Evolutionary conservation across 768 basidiomycete genomes (phyloP).

Genomic region (Boletus vinaceobasis): DNA sequence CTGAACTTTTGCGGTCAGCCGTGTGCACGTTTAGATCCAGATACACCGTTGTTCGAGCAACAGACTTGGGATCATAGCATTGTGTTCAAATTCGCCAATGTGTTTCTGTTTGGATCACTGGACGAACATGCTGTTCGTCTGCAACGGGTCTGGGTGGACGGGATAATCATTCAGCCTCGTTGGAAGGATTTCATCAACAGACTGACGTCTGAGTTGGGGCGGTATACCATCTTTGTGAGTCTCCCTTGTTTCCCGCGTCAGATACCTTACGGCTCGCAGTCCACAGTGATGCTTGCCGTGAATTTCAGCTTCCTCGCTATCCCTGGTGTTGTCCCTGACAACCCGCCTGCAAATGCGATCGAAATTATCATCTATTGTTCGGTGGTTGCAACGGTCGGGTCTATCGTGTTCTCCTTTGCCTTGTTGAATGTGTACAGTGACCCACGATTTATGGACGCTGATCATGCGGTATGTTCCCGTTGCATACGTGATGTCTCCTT

Average conservation of each 20-base stretch:
- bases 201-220: slow-evolving; percentile 4
- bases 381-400: slow-evolving; percentile 5
- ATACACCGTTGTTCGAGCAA: slow-evolving; percentile 5
- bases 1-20: slow-evolving; percentile 12
- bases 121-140: slow-evolving; percentile 12
- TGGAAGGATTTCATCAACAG: slow-evolving; percentile 13
- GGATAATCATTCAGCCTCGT: slow-evolving; percentile 2
- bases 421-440: slow-evolving; percentile 11
- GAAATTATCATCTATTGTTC: slow-evolving; percentile 16
- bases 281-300: slow-evolving; percentile 18
- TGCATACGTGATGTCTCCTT: background rate
- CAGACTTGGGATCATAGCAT: slow-evolving; percentile 3
- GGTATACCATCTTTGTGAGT: slow-evolving; percentile 14
- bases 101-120: background rate
- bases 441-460: slow-evolving; percentile 1
- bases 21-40: slow-evolving; percentile 12
- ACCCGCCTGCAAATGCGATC: background rate
- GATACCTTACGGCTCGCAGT: slow-evolving; percentile 1
- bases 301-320: slow-evolving; percentile 15
- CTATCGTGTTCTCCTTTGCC: slow-evolving; percentile 10
- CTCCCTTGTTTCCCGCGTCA: background rate
- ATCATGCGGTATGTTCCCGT: slow-evolving; percentile 5
- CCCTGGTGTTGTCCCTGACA: background rate
- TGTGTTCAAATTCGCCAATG: background rate
- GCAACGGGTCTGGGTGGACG: slow-evolving; percentile 13